Conservation (phyloP, 805 yeast species). For the Zygotorulaspora sp. region DNA sequence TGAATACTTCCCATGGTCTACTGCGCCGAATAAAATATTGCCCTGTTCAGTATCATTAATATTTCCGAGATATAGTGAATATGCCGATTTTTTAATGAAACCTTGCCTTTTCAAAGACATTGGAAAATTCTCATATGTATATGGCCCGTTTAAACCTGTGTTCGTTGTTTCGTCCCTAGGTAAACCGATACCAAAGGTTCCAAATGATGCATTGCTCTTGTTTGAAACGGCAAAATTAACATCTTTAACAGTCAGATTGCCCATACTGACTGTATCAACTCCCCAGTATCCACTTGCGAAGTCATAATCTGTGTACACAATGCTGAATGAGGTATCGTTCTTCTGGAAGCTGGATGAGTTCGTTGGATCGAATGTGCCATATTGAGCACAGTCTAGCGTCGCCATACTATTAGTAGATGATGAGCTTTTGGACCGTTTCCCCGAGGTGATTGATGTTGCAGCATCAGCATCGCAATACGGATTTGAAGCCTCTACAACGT, state of each 20-base stretch:
- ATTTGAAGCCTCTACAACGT: slow-evolving; percentile 45
- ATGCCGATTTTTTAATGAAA: slow-evolving; percentile 47
- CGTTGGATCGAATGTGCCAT: slow-evolving; percentile 34
- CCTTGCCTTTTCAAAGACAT: slow-evolving; percentile 54
- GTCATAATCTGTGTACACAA: slow-evolving; percentile 50
- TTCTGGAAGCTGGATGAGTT: slow-evolving; percentile 23
- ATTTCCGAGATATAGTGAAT: slow-evolving; percentile 54
- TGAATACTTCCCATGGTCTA: slow-evolving; percentile 53
- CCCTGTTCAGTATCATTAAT: slow-evolving; percentile 41
- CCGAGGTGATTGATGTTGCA: neutral
- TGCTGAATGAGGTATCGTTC: slow-evolving; percentile 38
- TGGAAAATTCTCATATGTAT: slow-evolving; percentile 66
- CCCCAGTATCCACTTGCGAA: slow-evolving; percentile 42
- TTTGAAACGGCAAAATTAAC: slow-evolving; percentile 74
- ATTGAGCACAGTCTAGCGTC: slow-evolving; percentile 36
- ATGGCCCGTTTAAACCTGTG: slow-evolving; percentile 30
- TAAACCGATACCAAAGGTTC: slow-evolving; percentile 73
- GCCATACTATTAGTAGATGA: slow-evolving; percentile 13
- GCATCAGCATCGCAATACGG: slow-evolving; percentile 38
- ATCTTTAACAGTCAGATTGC: slow-evolving; percentile 43
- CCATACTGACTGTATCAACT: slow-evolving; percentile 53
- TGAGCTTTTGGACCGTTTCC: neutral
- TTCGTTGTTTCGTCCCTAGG: slow-evolving; percentile 62
- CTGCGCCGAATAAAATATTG: slow-evolving; percentile 59
- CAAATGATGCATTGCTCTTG: slow-evolving; percentile 53